phyloP scores from a whole-genome alignment of 2,329 filamentous ascomycete species.

The Acrodontium crateriforme region DNA sequence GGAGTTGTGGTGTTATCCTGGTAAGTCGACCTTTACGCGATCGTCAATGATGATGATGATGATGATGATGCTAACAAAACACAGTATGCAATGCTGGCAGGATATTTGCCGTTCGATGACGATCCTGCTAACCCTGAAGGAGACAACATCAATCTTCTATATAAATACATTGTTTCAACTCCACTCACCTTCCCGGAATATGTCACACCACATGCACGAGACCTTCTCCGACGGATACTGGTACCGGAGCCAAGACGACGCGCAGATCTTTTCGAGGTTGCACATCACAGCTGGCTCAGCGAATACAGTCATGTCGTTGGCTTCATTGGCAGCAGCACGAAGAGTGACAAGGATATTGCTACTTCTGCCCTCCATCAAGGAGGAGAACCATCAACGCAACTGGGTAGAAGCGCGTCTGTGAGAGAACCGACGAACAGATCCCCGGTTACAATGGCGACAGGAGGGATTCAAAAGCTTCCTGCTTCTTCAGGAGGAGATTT shows the following conservation, averaged over 20 bases:
- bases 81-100: slow-evolving; percentile 98
- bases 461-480: slow-evolving; percentile 8
- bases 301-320: slow-evolving; percentile 95
- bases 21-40: slow-evolving; percentile 43
- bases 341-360: slow-evolving; percentile 71
- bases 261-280: slow-evolving; percentile 93
- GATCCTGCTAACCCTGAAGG: slow-evolving; percentile 96
- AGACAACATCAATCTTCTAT: slow-evolving; percentile 96
- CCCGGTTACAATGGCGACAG: slow-evolving; percentile 9
- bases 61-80: slow-evolving; percentile 9
- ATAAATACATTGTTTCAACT: slow-evolving; percentile 98
- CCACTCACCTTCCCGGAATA: slow-evolving; percentile 97
- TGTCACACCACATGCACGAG: slow-evolving; percentile 88
- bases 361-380: slow-evolving; percentile 52
- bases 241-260: slow-evolving; percentile 90
- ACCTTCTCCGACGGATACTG: slow-evolving; percentile 80
- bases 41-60: too few relatives aligned
- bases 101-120: slow-evolving; percentile 94
- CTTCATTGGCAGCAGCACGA: slow-evolving; percentile 92
- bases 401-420: slow-evolving; percentile 83
- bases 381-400: slow-evolving; percentile 41
- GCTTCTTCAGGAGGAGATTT: slow-evolving; percentile 9
- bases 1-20: slow-evolving; percentile 97
- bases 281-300: slow-evolving; percentile 92
- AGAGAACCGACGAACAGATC: slow-evolving; percentile 56